Percentiles rank a stretch among this genome's conserved stretches.
phyloP scores from a whole-genome alignment of 768 basidiomycete species.

The Macrolepiota albuminosa region DNA sequence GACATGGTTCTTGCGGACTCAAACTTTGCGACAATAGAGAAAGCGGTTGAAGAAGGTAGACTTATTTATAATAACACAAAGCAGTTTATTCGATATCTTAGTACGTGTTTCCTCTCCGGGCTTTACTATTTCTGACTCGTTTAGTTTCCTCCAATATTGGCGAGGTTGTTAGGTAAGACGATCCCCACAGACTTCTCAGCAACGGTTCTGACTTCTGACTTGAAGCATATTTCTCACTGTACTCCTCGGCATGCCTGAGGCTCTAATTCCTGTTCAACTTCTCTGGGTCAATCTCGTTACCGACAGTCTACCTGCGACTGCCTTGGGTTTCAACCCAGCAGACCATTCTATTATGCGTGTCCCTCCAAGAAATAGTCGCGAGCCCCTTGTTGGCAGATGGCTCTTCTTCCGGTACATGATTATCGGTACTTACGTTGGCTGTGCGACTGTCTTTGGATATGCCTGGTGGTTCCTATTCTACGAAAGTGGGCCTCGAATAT shows the following conservation, averaged over 20 bases:
- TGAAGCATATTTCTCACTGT: conserved; percentile 92
- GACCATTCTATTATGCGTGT: conserved; percentile 97
- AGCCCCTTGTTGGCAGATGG: conserved; percentile 91
- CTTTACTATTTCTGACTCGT: conserved; percentile 1
- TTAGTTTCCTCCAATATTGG: conserved; percentile 94
- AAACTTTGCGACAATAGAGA: conserved; percentile 96
- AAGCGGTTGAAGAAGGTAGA: conserved; percentile 95
- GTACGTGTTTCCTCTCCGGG: conserved; percentile 37
- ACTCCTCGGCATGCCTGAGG: conserved; percentile 98
- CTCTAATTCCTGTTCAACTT: conserved; percentile 94
- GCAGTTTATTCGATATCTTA: conserved; percentile 99
- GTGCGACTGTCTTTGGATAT: conserved; percentile 94
- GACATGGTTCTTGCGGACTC: conserved; percentile 98
- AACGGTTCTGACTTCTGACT: conserved; percentile 17
- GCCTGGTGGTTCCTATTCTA: conserved; percentile 99
- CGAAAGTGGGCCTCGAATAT: conserved; percentile 84
- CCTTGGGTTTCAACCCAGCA: conserved; percentile 95
- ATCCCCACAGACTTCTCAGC: neutral
- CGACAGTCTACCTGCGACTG: conserved; percentile 93
- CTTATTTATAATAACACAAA: conserved; percentile 99
- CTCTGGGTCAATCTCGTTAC: conserved; percentile 99
- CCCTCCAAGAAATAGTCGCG: conserved; percentile 84
- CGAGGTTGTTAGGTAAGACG: conserved; percentile 73
- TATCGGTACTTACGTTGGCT: conserved; percentile 90
- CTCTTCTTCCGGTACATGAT: conserved; percentile 95